Base-by-base conservation (phyloP, 768 basidiomycete species). In the Mycena floridula region DNA sequence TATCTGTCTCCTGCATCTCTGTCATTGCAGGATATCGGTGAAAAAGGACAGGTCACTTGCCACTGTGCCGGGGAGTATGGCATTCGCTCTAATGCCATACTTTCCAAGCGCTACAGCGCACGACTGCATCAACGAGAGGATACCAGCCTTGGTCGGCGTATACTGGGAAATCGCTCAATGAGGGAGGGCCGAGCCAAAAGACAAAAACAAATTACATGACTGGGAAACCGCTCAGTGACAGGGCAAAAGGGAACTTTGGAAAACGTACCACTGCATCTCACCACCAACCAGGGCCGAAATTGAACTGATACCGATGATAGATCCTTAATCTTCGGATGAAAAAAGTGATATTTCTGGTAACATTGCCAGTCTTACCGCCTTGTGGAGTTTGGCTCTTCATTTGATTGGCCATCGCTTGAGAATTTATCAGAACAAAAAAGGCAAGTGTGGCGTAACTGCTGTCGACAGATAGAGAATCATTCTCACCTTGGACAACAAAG, bases 201-300 rank as follows among this genome's bases (percentile, higher is more conserved):
- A n/a, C n/a, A n/a, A n/a, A n/a, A n/a, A n/a, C n/a, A n/a, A n/a
- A n/a, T n/a, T n/a, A n/a, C n/a, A n/a, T n/a, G n/a, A n/a, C n/a
- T n/a, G n/a, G n/a, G n/a, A n/a, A n/a, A n/a, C n/a, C n/a, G n/a
- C n/a, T n/a, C n/a, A n/a, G n/a, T n/a, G n/a, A n/a, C n/a, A n/a
- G n/a, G n/a, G n/a, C n/a, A n/a, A 39, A 2, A 12, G 37, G 4
- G 22, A 27, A 44, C 20, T 7, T 2, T 18, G 25, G n/a, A n/a
- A n/a, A 39, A 50, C 65, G 42, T 50, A 78, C 75, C 75, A 78
- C 63, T 88, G 85, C 45, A 77, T 65, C 50, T 76, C 85, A 13
- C 86, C 87, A 7, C 86, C 86, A 38, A 88, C 84, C 15, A 87
- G 70, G 0, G 85, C 87, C 22, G 82, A 85, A 47, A 88, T 87